A percentile compares a stretch with the other conserved stretches of the same genome.
phyloP scores from a whole-genome alignment of 768 basidiomycete genomes.

The Calocera cornea region DNA sequence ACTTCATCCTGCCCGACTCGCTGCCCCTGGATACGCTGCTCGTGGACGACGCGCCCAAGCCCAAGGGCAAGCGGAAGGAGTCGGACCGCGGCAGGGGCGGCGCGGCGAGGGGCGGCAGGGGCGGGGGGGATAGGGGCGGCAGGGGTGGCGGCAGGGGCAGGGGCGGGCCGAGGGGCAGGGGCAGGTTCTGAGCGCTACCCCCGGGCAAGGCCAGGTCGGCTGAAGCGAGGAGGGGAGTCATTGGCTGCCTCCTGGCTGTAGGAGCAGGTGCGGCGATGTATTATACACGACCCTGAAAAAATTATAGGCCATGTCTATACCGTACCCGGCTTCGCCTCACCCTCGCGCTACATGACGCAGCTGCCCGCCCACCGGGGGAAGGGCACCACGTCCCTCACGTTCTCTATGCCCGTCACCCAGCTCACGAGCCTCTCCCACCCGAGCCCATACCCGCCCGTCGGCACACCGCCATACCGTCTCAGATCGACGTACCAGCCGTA shows the following conservation, averaged over 20 bases:
- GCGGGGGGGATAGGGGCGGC: conserved; percentile 40
- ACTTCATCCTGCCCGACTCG: conserved; percentile 95
- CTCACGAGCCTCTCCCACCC: conserved; percentile 85
- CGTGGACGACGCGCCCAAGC: conserved; percentile 95
- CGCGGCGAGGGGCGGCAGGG: conserved; percentile 35
- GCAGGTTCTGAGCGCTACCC: conserved; percentile 32
- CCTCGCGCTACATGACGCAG: conserved; percentile 43
- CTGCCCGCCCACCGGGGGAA: conserved; percentile 83
- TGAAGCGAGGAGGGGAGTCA: no score
- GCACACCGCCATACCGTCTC: conserved; percentile 69
- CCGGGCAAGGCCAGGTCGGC: no score
- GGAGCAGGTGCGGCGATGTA: no score
- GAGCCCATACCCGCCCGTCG: conserved; percentile 92
- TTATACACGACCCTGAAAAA: not conserved
- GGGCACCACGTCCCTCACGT: conserved; percentile 83
- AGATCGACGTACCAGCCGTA: conserved; percentile 62
- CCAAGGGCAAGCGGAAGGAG: conserved; percentile 76
- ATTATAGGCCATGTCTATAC: not conserved
- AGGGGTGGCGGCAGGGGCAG: conserved; percentile 35
- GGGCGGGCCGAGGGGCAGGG: conserved; percentile 41
- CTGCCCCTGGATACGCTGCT: conserved; percentile 91
- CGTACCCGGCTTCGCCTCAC: no score
- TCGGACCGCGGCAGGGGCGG: conserved; percentile 54
- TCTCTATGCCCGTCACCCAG: conserved; percentile 77
- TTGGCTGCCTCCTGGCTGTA: no score